Conservation (phyloP, 257 asterid species). For the Nicotiana knightiana region DNA sequence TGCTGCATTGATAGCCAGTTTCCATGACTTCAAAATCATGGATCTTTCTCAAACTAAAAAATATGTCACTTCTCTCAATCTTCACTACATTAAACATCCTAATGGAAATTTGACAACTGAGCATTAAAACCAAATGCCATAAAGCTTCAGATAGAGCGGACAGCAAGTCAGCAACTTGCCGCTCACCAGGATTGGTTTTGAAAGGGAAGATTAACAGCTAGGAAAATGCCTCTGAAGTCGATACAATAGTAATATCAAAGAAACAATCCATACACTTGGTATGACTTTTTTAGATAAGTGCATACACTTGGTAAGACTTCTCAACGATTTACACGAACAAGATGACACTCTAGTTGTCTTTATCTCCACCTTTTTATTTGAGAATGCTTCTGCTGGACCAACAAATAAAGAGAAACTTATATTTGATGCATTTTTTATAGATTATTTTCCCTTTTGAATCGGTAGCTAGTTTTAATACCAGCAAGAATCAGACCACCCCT, state of each 20-base stretch:
- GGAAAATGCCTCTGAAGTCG: not conserved
- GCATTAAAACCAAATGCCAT: not conserved
- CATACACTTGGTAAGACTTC: not conserved
- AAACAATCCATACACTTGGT: not conserved
- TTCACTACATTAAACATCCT: not conserved
- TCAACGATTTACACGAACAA: not conserved
- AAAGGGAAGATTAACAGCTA: not conserved
- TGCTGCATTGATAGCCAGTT: not conserved
- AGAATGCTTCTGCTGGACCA: not conserved
- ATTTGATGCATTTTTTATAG: no score
- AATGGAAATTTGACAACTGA: not conserved
- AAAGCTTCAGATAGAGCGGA: not conserved
- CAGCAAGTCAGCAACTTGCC: not conserved
- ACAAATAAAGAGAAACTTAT: not conserved
- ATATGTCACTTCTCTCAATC: not conserved
- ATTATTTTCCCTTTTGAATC: not conserved
- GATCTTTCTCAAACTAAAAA: not conserved
- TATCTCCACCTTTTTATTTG: not conserved
- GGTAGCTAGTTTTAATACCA: not conserved
- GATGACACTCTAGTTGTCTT: not conserved
- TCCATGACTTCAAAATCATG: not conserved
- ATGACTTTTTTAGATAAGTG: no score
- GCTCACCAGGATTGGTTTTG: not conserved
- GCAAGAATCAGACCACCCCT: not conserved
- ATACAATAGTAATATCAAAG: not conserved